A percentile compares a stretch with the other conserved stretches of the same genome.
Evolutionary conservation across 805 yeast genomes (phyloP).

Genomic region (Starmerella cellae): DNA sequence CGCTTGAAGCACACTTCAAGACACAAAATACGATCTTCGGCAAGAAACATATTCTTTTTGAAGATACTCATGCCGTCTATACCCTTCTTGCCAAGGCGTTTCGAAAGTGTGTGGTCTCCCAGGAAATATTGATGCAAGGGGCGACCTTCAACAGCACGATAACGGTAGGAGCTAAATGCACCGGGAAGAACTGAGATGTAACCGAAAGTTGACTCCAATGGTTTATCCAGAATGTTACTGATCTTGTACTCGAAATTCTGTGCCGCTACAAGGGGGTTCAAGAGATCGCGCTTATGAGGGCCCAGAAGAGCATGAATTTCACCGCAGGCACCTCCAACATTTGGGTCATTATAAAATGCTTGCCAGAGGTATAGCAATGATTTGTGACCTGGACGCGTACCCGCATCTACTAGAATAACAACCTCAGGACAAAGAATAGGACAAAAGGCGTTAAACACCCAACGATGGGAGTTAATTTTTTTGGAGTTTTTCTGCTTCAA

Average conservation of each 20-base stretch:
- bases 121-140: constrained; percentile 56
- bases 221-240: constrained; percentile 54
- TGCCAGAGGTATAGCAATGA: constrained; percentile 50
- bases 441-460: constrained; percentile 57
- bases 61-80: constrained; percentile 49
- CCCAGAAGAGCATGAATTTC: constrained; percentile 51
- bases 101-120: constrained; percentile 44
- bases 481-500: constrained; percentile 50
- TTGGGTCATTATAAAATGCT: constrained; percentile 44
- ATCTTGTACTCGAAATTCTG: constrained; percentile 58
- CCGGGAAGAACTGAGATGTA: constrained; percentile 56
- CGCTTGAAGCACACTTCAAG: constrained; percentile 49
- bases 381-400: constrained; percentile 48
- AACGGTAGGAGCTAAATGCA: constrained; percentile 54
- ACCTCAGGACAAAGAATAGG: constrained; percentile 45
- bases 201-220: constrained; percentile 52
- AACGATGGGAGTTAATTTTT: constrained; percentile 53
- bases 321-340: constrained; percentile 63
- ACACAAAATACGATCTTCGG: constrained; percentile 57
- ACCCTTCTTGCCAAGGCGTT: constrained; percentile 37
- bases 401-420: constrained; percentile 48
- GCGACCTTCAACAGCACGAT: constrained; percentile 46
- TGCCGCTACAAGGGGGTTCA: constrained; percentile 51
- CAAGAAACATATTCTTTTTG: constrained; percentile 55
- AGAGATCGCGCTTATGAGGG: constrained; percentile 29